Evolutionary conservation across 2,329 filamentous ascomycete species (phyloP).

Genomic region (Zymoseptoria passerinii): DNA sequence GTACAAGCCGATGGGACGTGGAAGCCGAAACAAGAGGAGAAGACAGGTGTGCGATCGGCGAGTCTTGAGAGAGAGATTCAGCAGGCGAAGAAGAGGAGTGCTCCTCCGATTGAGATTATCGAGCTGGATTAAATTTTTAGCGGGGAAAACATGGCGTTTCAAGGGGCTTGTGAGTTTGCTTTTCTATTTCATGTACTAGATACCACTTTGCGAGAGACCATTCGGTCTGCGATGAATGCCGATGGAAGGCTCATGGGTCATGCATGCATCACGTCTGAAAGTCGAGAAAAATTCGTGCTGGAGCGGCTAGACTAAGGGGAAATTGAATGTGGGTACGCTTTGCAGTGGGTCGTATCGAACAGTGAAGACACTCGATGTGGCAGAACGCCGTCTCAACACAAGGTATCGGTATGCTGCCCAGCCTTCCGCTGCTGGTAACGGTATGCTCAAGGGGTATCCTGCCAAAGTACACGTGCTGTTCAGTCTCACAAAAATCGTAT

Average conservation of each 20-base stretch:
- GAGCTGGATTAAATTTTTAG: neutral
- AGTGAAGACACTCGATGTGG: too few relatives aligned
- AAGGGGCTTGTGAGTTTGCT: neutral
- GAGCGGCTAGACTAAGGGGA: too few relatives aligned
- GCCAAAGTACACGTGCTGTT: too few relatives aligned
- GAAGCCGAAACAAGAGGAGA: constrained; percentile 34
- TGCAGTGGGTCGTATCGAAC: too few relatives aligned
- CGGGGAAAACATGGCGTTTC: neutral
- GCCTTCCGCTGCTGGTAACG: too few relatives aligned
- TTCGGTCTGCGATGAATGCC: neutral
- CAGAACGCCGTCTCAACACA: too few relatives aligned
- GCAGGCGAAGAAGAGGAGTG: neutral
- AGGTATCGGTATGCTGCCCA: too few relatives aligned
- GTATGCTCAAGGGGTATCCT: too few relatives aligned
- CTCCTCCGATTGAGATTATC: neutral
- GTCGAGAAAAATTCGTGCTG: too few relatives aligned
- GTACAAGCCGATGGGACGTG: constrained; percentile 59
- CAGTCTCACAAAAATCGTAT: too few relatives aligned
- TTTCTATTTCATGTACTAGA: neutral
- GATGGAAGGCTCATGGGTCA: neutral
- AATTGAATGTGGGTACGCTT: too few relatives aligned
- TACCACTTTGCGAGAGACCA: neutral
- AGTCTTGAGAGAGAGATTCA: constrained; percentile 21
- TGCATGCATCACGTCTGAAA: too few relatives aligned
- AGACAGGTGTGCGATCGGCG: constrained; percentile 20